phyloP scores from a whole-genome alignment of 495 filamentous ascomycete species.

The Gamarada debralockiae region DNA sequence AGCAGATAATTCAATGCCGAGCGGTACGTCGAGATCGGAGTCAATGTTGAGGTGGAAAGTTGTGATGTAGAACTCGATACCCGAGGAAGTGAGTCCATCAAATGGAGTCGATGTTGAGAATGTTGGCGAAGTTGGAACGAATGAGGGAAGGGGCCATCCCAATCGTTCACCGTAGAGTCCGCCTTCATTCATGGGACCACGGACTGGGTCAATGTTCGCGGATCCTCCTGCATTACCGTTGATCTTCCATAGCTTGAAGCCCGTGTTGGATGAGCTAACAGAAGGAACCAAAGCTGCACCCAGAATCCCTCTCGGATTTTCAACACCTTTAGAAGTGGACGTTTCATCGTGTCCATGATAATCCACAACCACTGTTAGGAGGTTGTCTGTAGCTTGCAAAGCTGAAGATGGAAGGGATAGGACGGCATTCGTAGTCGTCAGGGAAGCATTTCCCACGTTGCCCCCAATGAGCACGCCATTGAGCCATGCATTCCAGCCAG shows the following conservation, averaged over 20 bases:
- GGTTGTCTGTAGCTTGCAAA: conserved; percentile 43
- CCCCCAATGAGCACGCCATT: conserved; percentile 53
- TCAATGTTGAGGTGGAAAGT: conserved; percentile 54
- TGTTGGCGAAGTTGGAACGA: conserved; percentile 9
- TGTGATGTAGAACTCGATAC: conserved; percentile 61
- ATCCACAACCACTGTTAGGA: conserved; percentile 65
- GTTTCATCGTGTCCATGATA: conserved; percentile 65
- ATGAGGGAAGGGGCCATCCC: conserved; percentile 31
- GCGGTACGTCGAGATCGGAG: conserved; percentile 54
- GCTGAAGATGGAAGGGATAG: conserved; percentile 33
- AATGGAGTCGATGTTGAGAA: conserved; percentile 35
- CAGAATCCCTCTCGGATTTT: conserved; percentile 62
- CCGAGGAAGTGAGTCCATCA: conserved; percentile 47
- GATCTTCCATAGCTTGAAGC: conserved; percentile 61
- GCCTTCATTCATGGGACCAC: conserved; percentile 36
- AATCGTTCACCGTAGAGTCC: conserved; percentile 31
- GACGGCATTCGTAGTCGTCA: conserved; percentile 16
- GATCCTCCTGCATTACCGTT: conserved; percentile 68
- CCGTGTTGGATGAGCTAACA: conserved; percentile 28
- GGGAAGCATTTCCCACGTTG: conserved; percentile 38
- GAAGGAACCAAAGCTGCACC: conserved; percentile 43
- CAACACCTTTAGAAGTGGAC: conserved; percentile 43
- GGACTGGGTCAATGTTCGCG: conserved; percentile 52
- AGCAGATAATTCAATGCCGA: conserved; percentile 44
- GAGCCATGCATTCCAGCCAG: conserved; percentile 55